These are phyloP conservation scores for Tuber melanosporum DNA, from an alignment of 495 filamentous ascomycete genomes.

Conservation along the genomic window DNA sequence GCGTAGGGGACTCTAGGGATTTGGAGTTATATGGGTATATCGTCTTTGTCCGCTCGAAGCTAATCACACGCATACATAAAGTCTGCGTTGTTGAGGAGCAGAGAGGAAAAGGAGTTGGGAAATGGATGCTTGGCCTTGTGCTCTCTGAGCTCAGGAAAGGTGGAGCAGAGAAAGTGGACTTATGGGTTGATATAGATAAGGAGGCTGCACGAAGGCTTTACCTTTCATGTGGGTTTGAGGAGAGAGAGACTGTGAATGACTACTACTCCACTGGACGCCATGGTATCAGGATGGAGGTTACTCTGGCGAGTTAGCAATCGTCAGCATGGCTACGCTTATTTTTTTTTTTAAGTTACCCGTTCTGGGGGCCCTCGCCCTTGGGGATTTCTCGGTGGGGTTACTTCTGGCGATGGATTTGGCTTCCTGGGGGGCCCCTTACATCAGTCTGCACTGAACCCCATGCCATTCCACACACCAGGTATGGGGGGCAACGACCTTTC, in stretches of 20 bases:
- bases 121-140: constrained; percentile 49
- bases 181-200: constrained; percentile 57
- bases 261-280: constrained; percentile 56
- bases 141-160: constrained; percentile 48
- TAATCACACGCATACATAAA: constrained; percentile 53
- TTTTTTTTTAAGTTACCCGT: background rate
- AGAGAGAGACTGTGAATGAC: constrained; percentile 49
- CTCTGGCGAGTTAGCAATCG: constrained; percentile 17
- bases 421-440: background rate
- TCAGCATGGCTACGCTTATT: background rate
- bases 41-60: constrained; percentile 52
- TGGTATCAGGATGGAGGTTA: constrained; percentile 52
- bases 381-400: background rate
- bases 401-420: background rate
- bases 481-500: background rate
- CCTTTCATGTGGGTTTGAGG: constrained; percentile 49
- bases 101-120: constrained; percentile 52
- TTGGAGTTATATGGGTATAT: constrained; percentile 48
- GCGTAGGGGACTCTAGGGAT: background rate
- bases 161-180: constrained; percentile 52
- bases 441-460: background rate
- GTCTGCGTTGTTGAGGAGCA: constrained; percentile 52
- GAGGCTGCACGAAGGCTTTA: constrained; percentile 51
- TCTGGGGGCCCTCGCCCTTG: background rate
- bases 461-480: background rate